These are phyloP conservation scores for Mariannaea sp. DNA, from an alignment of 2,329 filamentous ascomycete species.

Conservation along the genomic window DNA sequence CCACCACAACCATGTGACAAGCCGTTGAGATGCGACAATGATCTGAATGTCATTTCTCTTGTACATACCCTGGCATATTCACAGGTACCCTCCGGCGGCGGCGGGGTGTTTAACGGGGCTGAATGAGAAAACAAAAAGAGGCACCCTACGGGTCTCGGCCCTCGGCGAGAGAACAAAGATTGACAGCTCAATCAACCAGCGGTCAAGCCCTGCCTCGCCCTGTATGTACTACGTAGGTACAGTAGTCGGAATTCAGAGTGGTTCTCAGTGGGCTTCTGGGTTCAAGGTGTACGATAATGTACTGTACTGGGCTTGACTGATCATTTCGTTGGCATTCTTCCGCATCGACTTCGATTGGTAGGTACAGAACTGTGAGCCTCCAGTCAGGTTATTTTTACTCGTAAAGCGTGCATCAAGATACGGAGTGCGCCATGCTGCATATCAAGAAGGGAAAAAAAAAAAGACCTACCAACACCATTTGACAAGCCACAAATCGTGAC, in stretches of 20 bases:
- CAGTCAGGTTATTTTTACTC: no score
- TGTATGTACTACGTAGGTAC: no score
- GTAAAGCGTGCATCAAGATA: no score
- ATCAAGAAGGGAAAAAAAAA: no score
- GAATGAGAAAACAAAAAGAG: neutral
- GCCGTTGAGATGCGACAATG: slow-evolving; percentile 30
- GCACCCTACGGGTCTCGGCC: slow-evolving; percentile 24
- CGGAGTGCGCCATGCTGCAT: no score
- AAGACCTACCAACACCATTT: no score
- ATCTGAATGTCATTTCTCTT: slow-evolving; percentile 20
- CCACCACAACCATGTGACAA: slow-evolving; percentile 33
- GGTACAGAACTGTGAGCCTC: no score
- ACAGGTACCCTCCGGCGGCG: slow-evolving; percentile 24
- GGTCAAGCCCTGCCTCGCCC: slow-evolving; percentile 24
- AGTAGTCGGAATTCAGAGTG: no score
- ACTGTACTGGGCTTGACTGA: neutral
- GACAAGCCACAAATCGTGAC: slow-evolving; percentile 2
- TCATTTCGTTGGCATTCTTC: neutral
- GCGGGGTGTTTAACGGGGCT: slow-evolving; percentile 20
- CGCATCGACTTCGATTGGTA: no score
- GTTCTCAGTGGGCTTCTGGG: slow-evolving; percentile 8
- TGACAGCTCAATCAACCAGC: slow-evolving; percentile 29
- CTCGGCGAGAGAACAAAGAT: slow-evolving; percentile 18
- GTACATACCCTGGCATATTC: neutral
- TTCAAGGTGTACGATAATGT: slow-evolving; percentile 12